phyloP scores from a whole-genome alignment of 306 rosid species.

The Rubus parviflorus region DNA sequence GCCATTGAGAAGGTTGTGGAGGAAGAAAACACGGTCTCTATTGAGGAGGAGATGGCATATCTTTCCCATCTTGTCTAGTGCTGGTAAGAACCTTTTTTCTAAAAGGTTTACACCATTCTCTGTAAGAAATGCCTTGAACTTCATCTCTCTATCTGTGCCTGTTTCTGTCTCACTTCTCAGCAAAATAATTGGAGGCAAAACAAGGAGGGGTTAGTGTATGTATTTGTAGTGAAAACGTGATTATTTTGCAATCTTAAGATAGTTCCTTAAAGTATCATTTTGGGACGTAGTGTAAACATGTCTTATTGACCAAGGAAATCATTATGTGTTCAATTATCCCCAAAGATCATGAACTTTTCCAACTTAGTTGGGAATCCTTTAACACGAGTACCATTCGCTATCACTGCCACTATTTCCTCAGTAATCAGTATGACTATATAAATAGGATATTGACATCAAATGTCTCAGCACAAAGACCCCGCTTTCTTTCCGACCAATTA shows the following conservation, averaged over 20 bases:
- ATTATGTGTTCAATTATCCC: neutral
- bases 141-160: constrained; percentile 44
- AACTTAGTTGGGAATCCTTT: neutral
- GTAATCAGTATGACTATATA: neutral
- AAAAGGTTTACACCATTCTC: constrained; percentile 73
- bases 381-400: neutral
- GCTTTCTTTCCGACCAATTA: neutral
- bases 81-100: constrained; percentile 79
- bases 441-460: neutral
- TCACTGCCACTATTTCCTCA: neutral
- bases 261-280: neutral
- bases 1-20: constrained; percentile 89
- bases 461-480: neutral
- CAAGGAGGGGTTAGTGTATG: neutral
- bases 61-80: constrained; percentile 78
- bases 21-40: constrained; percentile 69
- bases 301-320: neutral
- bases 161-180: constrained; percentile 4
- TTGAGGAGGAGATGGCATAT: constrained; percentile 72
- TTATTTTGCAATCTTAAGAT: neutral
- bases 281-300: neutral
- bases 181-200: neutral
- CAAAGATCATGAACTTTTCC: neutral
- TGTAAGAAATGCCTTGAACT: constrained; percentile 80
- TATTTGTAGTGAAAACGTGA: neutral